A percentile compares a stretch with the other conserved stretches of the same genome.
phyloP scores from a whole-genome alignment of 768 basidiomycete species.

The Scleroderma citrinum region DNA sequence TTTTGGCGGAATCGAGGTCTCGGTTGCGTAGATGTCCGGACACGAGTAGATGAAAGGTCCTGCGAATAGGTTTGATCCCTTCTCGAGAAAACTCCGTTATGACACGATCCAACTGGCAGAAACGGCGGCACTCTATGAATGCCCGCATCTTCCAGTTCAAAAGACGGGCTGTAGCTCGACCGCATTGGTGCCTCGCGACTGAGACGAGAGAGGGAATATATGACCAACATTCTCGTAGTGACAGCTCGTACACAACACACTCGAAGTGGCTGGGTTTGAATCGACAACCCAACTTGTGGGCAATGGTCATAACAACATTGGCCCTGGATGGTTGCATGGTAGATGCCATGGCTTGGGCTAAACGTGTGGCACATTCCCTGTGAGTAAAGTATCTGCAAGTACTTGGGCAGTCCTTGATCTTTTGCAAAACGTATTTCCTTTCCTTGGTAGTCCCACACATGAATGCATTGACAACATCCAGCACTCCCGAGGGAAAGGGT shows the following conservation, averaged over 20 bases:
- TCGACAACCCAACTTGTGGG: conserved; percentile 42
- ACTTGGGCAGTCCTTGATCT: conserved; percentile 18
- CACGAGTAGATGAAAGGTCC: conserved; percentile 66
- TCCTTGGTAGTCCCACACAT: conserved; percentile 12
- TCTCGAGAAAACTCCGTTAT: conserved; percentile 46
- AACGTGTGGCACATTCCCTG: conserved; percentile 24
- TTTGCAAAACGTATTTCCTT: conserved; percentile 3
- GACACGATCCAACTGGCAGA: conserved; percentile 37
- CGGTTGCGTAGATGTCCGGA: conserved; percentile 64
- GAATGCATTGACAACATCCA: conserved; percentile 23
- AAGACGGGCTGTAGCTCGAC: conserved; percentile 46
- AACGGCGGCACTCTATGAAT: conserved; percentile 48
- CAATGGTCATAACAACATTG: conserved; percentile 40
- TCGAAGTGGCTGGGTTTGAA: conserved; percentile 57
- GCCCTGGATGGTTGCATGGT: conserved; percentile 36
- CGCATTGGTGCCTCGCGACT: conserved; percentile 44
- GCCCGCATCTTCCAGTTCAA: conserved; percentile 70
- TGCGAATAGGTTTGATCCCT: conserved; percentile 43
- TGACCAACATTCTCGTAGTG: conserved; percentile 43
- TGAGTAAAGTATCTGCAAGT: conserved; percentile 25
- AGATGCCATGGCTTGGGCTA: conserved; percentile 31
- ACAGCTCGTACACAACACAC: conserved; percentile 43
- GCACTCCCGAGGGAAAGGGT: conserved; percentile 18
- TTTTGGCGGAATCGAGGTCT: conserved; percentile 51
- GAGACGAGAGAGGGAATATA: conserved; percentile 42